Base-by-base conservation (phyloP, 225 moss, liverwort and hornwort species). In the Antitrichia curtipendula region DNA sequence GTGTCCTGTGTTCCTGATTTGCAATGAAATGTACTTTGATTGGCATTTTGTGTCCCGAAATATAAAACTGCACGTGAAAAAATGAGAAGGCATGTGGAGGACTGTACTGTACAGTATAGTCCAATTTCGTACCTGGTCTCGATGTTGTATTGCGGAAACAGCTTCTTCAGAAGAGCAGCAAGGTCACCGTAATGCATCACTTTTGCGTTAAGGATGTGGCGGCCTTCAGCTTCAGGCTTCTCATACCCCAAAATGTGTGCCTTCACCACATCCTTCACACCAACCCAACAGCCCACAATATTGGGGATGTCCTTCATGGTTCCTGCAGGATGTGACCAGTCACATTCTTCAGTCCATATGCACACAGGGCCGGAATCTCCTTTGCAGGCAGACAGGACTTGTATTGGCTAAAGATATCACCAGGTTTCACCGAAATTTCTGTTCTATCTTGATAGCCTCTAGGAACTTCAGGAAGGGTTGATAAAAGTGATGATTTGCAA, bases 181-280 rank as follows among this genome's bases (percentile, higher is more conserved):
- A 95, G 9, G 22, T 95, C 91, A 8, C 88, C 92, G 20, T 82
- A 36, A 69, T 91, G 94, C 58, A 93, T 20, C 36, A 74, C 90
- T 31, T 60, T 27, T 2, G 81, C 66, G 36, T 1, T 56, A 28
- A 93, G 36, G n/a, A 95, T 68, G 56, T 95, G 90, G 12, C 95
- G 93, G 20, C 96, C 96, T 88, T 94, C 89, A 8, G 95, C 96
- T 43, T 95, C 89, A 7, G 95, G 94, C 76, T 88, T 91, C 82
- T 96, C 95, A 31, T 92, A 68, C 68, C 22, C 38, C 22, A 96
- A 83, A 31, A 96, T 78, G 56, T 96, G 96, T 25, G 91, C 96
- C 58, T 93, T 57, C 53, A 78, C 93, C 52, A 93, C 94, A 84
- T 95, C 95, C 85, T 94, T 87, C 45, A 95, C 94, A 60, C 94